A percentile compares a stretch with the other conserved stretches of the same genome.
Evolutionary conservation across 768 basidiomycete genomes (phyloP).

Genomic region (Tylopilus sp.): DNA sequence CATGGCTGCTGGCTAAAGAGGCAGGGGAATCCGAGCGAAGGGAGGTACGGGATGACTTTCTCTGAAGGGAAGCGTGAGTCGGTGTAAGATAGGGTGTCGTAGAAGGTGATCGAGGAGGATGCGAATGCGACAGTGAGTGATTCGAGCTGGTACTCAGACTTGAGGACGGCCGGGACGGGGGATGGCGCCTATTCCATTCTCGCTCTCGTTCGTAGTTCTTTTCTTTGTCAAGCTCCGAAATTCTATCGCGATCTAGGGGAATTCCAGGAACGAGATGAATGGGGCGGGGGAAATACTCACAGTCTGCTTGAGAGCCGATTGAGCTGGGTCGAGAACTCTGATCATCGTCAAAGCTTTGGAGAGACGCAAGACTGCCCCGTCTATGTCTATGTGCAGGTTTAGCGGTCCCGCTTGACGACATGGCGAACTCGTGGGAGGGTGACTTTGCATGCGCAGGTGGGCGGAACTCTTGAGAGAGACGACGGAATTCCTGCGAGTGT

Average conservation of each 20-base stretch:
- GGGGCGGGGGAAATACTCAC: constrained; percentile 34
- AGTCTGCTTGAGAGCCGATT: constrained; percentile 46
- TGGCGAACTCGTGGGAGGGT: constrained; percentile 13
- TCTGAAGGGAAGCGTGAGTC: constrained; percentile 29
- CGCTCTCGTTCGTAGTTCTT: constrained; percentile 47
- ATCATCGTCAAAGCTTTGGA: constrained; percentile 40
- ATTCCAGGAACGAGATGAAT: not conserved
- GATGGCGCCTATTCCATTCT: constrained; percentile 51
- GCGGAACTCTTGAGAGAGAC: constrained; percentile 27
- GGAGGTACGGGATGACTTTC: constrained; percentile 33
- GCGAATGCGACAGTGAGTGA: constrained; percentile 31
- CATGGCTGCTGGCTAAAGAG: constrained; percentile 36
- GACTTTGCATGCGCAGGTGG: constrained; percentile 24
- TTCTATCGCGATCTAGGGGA: constrained; percentile 43
- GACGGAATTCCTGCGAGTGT: constrained; percentile 27
- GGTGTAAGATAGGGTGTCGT: constrained; percentile 35
- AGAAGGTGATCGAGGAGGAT: constrained; percentile 40
- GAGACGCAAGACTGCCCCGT: constrained; percentile 40
- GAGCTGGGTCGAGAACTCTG: constrained; percentile 44
- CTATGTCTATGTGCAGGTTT: constrained; percentile 13
- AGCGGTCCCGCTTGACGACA: constrained; percentile 8
- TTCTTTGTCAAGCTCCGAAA: constrained; percentile 42
- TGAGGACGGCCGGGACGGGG: constrained; percentile 41
- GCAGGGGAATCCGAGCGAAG: constrained; percentile 43
- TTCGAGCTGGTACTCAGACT: constrained; percentile 39